These are phyloP conservation scores for Helminthosporium solani DNA, from an alignment of 2,329 filamentous ascomycete species.

Conservation along the genomic window DNA sequence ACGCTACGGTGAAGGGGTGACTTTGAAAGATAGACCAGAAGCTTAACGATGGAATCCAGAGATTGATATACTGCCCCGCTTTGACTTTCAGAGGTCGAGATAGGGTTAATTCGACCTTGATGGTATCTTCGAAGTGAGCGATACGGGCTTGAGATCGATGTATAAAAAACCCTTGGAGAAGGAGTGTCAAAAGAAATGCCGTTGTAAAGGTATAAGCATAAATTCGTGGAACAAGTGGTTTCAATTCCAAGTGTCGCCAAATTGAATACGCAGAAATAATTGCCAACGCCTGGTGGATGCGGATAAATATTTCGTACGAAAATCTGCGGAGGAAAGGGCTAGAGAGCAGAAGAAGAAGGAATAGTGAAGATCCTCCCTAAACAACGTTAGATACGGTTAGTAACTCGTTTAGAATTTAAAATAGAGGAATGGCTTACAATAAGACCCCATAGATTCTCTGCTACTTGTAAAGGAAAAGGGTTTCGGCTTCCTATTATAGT, in stretches of 20 bases:
- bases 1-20: constrained; percentile 12
- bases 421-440: constrained; percentile 9
- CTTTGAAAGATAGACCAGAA: constrained; percentile 12
- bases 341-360: constrained; percentile 9
- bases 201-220: constrained; percentile 9
- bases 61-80: constrained; percentile 11
- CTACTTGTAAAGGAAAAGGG: constrained; percentile 6
- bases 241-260: constrained; percentile 8
- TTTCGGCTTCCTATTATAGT: constrained; percentile 8
- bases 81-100: constrained; percentile 10
- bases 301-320: constrained; percentile 12
- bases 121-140: constrained; percentile 9
- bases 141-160: constrained; percentile 6
- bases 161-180: constrained; percentile 10
- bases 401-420: constrained; percentile 7
- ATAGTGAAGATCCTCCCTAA: constrained; percentile 8
- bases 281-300: constrained; percentile 5
- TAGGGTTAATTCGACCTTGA: constrained; percentile 9
- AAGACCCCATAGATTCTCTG: constrained; percentile 8
- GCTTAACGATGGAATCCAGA: constrained; percentile 9
- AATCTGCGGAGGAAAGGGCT: constrained; percentile 5
- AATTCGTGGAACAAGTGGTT: constrained; percentile 7
- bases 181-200: constrained; percentile 6
- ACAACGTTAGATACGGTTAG: constrained; percentile 3
- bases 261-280: constrained; percentile 10